Evolutionary conservation across 2,329 filamentous ascomycete genomes (phyloP).

Genomic region (Aspergillus chevalieri): DNA sequence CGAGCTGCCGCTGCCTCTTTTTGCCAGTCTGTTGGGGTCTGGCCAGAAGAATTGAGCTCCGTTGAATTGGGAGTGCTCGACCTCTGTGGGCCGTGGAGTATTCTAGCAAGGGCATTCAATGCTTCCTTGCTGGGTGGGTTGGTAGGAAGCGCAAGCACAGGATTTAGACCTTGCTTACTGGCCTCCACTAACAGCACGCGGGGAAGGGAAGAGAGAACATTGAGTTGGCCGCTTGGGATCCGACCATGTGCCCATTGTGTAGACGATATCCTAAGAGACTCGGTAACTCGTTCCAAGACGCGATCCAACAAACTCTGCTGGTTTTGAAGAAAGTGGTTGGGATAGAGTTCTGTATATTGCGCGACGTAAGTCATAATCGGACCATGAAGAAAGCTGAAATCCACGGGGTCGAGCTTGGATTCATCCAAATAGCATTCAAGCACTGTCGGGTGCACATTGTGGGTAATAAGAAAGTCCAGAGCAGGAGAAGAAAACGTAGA

Average conservation of each 20-base stretch:
- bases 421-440: constrained; percentile 49
- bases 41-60: constrained; percentile 26
- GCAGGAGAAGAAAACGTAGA: constrained; percentile 36
- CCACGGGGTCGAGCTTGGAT: constrained; percentile 44
- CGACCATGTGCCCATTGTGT: constrained; percentile 48
- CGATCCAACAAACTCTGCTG: constrained; percentile 35
- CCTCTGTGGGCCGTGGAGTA: constrained; percentile 49
- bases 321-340: constrained; percentile 48
- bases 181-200: constrained; percentile 47
- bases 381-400: constrained; percentile 49
- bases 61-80: constrained; percentile 19
- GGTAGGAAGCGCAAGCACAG: constrained; percentile 47
- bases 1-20: constrained; percentile 50
- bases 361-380: constrained; percentile 54
- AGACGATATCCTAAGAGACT: constrained; percentile 41
- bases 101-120: constrained; percentile 48
- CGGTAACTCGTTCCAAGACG: constrained; percentile 44
- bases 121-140: constrained; percentile 49
- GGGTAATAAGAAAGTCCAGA: constrained; percentile 48
- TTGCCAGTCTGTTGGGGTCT: constrained; percentile 33
- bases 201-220: constrained; percentile 53
- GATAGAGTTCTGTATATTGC: constrained; percentile 50
- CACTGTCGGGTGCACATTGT: constrained; percentile 46
- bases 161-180: constrained; percentile 31
- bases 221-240: constrained; percentile 51